Base-by-base conservation (phyloP, 768 basidiomycete species). In the Pleurotus djamor region DNA sequence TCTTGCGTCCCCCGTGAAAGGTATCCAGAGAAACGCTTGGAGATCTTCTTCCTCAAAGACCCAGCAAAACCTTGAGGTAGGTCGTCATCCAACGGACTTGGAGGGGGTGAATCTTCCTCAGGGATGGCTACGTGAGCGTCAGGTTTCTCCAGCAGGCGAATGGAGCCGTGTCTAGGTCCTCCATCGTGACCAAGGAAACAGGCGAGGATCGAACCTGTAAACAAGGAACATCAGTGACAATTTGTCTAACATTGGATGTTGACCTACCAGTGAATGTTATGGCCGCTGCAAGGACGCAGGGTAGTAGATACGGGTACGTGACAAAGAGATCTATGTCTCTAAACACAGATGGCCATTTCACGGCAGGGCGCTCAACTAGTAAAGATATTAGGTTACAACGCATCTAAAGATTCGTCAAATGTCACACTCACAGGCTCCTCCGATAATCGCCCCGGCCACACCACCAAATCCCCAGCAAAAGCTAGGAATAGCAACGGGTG, bases 401-500 rank as follows among this genome's bases (percentile, higher is more conserved):
- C 16, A 4, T 47, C n/a, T 56, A 8, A 56, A n/a, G 52, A 36
- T 52, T 6, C 13, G 34, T 8, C 12, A 49, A 54, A 35, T n/a
- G 21, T 28, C 21, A 28, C 41, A 52, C 91, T 71, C 63, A 93
- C 92, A 88, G 65, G 86, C 76, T 65, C 92, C 92, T 61, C 92
- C 94, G 34, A 96, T 81, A 55, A 95, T 89, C 48, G 91, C 90
- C 47, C 94, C 94, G 48, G 88, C 84, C 10, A 95, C 92, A 83
- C 96, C 97, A 61, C 96, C 97, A 63, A 98, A 84, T 61, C 95
- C 96, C 97, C 96, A 97, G 64, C 88, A 92, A 71, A 96, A 97
- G 9, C 91, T 93, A 59, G 13, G 34, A 58, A 51, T 59, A 35
- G 44, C 51, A 34, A 50, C 33, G 45, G 57, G 60, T 52, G 52